phyloP scores from a whole-genome alignment of 768 basidiomycete genomes.

The Lactarius sp. region DNA sequence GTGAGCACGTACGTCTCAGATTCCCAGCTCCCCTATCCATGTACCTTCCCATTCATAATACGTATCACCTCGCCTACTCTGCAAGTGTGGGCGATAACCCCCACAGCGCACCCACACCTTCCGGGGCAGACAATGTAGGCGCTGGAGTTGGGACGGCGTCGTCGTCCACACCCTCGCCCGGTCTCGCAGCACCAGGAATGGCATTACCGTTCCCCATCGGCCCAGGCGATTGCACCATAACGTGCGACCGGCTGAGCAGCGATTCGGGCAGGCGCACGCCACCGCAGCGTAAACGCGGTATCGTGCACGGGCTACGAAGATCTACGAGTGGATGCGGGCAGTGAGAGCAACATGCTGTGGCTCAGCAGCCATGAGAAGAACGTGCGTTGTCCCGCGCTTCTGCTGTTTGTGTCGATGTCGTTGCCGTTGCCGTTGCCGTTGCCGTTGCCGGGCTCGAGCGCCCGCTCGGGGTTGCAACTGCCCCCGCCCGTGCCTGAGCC shows the following conservation, averaged over 20 bases:
- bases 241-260: conserved; percentile 40
- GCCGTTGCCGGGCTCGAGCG: conserved; percentile 9
- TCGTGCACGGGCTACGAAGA: conserved; percentile 24
- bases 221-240: conserved; percentile 8
- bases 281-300: conserved; percentile 60
- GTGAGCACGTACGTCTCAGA: not conserved
- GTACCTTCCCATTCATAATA: not conserved
- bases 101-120: not conserved
- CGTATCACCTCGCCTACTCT: not conserved
- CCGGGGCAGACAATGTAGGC: too few relatives aligned
- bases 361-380: conserved; percentile 21
- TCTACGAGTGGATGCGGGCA: conserved; percentile 16
- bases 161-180: not conserved
- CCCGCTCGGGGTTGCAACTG: not conserved
- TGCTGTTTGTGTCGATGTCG: not conserved
- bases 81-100: not conserved
- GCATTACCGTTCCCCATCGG: not conserved
- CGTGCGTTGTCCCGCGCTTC: conserved; percentile 11
- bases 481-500: not conserved
- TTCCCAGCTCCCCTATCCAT: not conserved
- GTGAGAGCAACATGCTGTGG: not conserved
- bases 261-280: conserved; percentile 62
- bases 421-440: not conserved
- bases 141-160: not conserved
- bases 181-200: not conserved